These are phyloP conservation scores for Fusarium verrucosum DNA, from an alignment of 2,329 filamentous ascomycete species.

Conservation along the genomic window DNA sequence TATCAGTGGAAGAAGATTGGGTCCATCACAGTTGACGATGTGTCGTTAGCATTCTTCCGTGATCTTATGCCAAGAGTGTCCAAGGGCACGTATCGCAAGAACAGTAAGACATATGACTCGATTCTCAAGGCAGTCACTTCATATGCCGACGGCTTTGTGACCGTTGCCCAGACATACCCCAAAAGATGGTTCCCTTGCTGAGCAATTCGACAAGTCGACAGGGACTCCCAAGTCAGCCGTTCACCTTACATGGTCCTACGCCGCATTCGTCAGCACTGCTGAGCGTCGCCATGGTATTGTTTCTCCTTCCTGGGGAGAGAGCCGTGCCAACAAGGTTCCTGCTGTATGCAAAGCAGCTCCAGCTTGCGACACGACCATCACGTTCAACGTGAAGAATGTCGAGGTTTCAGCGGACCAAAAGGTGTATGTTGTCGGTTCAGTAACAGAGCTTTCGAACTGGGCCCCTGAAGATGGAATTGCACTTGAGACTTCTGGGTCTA, in stretches of 20 bases:
- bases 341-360: constrained; percentile 33
- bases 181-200: constrained; percentile 68
- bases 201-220: constrained; percentile 67
- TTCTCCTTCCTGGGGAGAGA: constrained; percentile 62
- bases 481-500: constrained; percentile 61
- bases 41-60: constrained; percentile 14
- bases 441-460: constrained; percentile 53
- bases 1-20: constrained; percentile 72
- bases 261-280: constrained; percentile 68
- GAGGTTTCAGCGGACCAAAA: constrained; percentile 25
- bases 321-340: constrained; percentile 29
- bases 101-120: constrained; percentile 4
- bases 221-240: constrained; percentile 67
- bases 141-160: constrained; percentile 25
- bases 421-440: constrained; percentile 41
- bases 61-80: constrained; percentile 18
- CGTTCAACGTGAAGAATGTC: constrained; percentile 30
- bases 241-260: constrained; percentile 78
- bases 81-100: constrained; percentile 18
- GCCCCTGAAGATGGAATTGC: constrained; percentile 55
- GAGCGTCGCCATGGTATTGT: constrained; percentile 63
- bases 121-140: constrained; percentile 18
- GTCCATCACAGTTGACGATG: constrained; percentile 58
- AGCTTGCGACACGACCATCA: constrained; percentile 40
- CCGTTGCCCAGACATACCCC: constrained; percentile 69